These are phyloP conservation scores for Chlamydomonas eustigma DNA, from an alignment of 139 green algal species.

Conservation along the genomic window DNA sequence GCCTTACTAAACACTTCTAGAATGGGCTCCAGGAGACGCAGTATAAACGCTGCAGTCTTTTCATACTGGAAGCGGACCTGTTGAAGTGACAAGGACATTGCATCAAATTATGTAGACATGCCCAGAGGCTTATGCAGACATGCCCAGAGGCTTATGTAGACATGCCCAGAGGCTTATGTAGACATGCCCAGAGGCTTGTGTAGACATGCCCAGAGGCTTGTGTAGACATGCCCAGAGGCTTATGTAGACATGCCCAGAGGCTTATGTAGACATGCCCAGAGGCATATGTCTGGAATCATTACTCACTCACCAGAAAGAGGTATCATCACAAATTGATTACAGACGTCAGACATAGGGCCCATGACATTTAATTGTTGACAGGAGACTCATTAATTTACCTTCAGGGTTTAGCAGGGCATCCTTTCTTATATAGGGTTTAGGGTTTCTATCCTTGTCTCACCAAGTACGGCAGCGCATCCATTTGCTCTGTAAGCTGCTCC, in stretches of 20 bases:
- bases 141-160: neutral
- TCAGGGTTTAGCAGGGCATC: no score
- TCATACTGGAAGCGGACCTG: conserved; percentile 87
- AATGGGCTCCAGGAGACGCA: conserved; percentile 70
- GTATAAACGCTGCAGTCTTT: conserved; percentile 62
- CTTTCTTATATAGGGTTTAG: no score
- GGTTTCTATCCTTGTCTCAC: conserved; percentile 15
- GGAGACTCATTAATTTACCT: neutral
- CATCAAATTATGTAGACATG: neutral
- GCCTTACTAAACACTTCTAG: conserved; percentile 58
- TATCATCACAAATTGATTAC: no score
- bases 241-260: neutral
- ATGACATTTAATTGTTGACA: no score
- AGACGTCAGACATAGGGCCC: no score
- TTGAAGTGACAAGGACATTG: neutral
- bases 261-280: neutral
- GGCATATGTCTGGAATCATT: neutral
- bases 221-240: neutral
- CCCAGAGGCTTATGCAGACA: neutral
- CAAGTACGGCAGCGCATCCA: conserved; percentile 90
- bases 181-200: neutral
- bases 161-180: neutral
- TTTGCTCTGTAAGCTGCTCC: conserved; percentile 88
- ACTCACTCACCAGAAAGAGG: no score
- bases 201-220: neutral